Evolutionary conservation across 768 basidiomycete species (phyloP).

Genomic region (Sporobolomyces phaffii): DNA sequence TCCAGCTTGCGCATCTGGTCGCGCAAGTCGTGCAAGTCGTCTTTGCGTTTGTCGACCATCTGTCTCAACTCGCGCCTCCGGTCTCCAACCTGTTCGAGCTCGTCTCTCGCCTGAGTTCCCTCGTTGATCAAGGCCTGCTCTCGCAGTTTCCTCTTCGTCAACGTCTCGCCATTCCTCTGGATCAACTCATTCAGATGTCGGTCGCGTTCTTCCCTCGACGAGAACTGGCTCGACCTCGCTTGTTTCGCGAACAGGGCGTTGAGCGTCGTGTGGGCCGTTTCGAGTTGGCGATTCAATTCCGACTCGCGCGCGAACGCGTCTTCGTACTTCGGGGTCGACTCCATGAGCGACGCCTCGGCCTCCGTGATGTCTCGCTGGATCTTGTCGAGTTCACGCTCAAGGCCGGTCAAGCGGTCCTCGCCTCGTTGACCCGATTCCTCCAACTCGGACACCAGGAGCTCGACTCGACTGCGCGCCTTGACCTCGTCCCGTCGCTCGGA

Average conservation of each 20-base stretch:
- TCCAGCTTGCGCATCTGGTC: constrained; percentile 57
- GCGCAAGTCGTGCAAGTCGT: constrained; percentile 55
- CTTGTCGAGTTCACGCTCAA: constrained; percentile 60
- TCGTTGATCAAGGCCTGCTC: constrained; percentile 52
- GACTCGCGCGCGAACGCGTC: constrained; percentile 51
- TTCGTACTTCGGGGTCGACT: constrained; percentile 66
- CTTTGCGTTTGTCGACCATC: constrained; percentile 59
- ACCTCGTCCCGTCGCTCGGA: constrained; percentile 80
- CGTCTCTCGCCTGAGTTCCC: constrained; percentile 40
- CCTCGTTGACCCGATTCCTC: constrained; percentile 59
- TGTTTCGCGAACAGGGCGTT: constrained; percentile 79
- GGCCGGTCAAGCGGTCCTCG: constrained; percentile 58
- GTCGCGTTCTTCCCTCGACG: constrained; percentile 76
- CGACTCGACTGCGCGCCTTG: constrained; percentile 73
- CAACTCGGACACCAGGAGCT: constrained; percentile 75
- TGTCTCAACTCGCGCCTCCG: constrained; percentile 51
- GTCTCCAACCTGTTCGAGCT: constrained; percentile 52
- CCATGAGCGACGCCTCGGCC: constrained; percentile 60
- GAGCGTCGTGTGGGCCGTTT: constrained; percentile 65
- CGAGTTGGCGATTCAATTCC: constrained; percentile 57
- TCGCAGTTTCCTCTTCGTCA: constrained; percentile 54
- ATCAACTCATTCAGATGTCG: constrained; percentile 75
- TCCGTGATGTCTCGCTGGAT: constrained; percentile 59
- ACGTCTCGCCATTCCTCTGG: constrained; percentile 58
- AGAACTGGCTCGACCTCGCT: constrained; percentile 77